Conservation (phyloP, 31 red algal genomes). For the Odonthalia washingtoniensis region DNA sequence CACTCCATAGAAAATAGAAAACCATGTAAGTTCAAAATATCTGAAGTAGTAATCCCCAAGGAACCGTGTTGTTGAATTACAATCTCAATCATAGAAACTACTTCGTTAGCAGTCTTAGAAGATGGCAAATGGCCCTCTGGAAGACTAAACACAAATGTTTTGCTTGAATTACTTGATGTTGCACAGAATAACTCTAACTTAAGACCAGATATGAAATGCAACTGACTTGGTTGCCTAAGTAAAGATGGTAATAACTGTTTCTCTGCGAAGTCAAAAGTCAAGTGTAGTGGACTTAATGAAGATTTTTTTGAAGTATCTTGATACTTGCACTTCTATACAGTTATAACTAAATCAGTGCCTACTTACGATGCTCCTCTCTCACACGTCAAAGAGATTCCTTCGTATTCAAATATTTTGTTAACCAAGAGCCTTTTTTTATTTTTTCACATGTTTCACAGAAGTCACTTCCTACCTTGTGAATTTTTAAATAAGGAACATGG, state of each 20-base stretch:
- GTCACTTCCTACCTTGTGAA: no score
- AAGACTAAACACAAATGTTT: neutral
- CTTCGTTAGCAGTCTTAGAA: no score
- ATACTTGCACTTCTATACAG: neutral
- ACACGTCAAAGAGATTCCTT: neutral
- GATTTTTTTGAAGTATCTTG: neutral
- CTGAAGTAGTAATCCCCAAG: no score
- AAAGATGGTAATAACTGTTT: neutral
- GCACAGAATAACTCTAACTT: neutral
- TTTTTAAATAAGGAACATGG: no score
- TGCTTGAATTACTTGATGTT: neutral
- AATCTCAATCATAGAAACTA: no score
- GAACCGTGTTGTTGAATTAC: no score
- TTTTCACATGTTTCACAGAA: neutral
- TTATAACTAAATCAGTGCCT: neutral
- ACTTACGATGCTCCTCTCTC: no score
- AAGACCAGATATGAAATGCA: neutral
- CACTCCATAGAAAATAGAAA: no score
- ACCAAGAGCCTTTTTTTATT: neutral
- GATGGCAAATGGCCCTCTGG: no score
- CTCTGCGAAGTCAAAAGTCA: conserved; percentile 4
- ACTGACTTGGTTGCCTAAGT: neutral
- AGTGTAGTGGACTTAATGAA: neutral
- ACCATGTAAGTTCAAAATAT: no score
- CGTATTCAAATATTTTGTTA: neutral